Percentiles rank a stretch among this genome's conserved stretches.
Conservation (phyloP, 768 basidiomycete genomes). For the Lyophyllum decastes region DNA sequence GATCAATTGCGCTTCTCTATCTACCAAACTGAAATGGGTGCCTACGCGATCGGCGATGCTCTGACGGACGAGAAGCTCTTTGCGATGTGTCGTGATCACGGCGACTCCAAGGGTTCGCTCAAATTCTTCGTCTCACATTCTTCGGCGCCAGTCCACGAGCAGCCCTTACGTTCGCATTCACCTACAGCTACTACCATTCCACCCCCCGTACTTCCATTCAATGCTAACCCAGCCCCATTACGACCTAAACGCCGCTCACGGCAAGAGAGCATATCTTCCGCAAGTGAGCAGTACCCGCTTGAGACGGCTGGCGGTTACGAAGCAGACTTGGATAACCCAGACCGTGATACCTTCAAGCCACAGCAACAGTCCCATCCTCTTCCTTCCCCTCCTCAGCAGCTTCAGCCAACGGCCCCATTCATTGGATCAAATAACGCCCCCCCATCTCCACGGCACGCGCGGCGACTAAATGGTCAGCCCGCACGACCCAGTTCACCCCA, state of each 20-base stretch:
- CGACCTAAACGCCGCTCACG: slow-evolving; percentile 54
- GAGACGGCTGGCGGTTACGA: slow-evolving; percentile 68
- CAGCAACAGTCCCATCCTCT: slow-evolving; percentile 38
- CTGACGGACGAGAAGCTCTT: slow-evolving; percentile 71
- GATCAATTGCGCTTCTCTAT: slow-evolving; percentile 71
- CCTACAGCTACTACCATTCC: slow-evolving; percentile 33
- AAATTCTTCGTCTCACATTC: slow-evolving; percentile 81
- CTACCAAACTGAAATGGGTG: slow-evolving; percentile 86
- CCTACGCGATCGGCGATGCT: slow-evolving; percentile 72
- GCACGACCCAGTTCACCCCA: slow-evolving; percentile 39
- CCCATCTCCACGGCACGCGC: slow-evolving; percentile 40
- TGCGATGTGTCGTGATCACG: slow-evolving; percentile 67
- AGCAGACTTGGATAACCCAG: slow-evolving; percentile 65
- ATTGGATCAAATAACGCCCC: slow-evolving; percentile 22
- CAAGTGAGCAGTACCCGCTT: slow-evolving; percentile 56
- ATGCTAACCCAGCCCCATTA: slow-evolving; percentile 41
- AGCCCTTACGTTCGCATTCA: slow-evolving; percentile 33
- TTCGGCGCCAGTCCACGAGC: slow-evolving; percentile 61
- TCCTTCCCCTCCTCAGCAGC: slow-evolving; percentile 20
- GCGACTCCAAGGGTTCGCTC: slow-evolving; percentile 78
- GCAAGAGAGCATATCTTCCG: slow-evolving; percentile 72
- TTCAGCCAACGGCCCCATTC: slow-evolving; percentile 22
- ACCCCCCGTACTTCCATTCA: slow-evolving; percentile 38
- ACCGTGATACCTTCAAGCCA: slow-evolving; percentile 45
- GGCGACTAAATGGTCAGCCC: slow-evolving; percentile 34